Evolutionary conservation across 345 rosid genomes (phyloP), one percentile per base, ranked within the genome.

Genomic region (Streptanthus diversifolius): DNA sequence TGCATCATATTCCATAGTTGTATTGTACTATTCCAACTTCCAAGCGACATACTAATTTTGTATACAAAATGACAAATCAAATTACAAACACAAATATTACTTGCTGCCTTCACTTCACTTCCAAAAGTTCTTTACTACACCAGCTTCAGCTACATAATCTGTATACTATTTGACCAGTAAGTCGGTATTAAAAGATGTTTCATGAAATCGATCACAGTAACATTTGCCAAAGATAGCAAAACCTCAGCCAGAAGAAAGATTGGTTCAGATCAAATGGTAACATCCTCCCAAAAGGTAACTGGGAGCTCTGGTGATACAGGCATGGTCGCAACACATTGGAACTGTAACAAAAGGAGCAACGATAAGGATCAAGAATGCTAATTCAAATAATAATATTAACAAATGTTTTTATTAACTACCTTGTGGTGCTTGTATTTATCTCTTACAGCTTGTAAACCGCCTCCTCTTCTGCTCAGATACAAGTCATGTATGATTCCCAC

Each of bases 361-460:
- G 47, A 3, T 47, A 15, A 56, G 9, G 39, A 65, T 22, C 17
- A 57, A 18, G 18, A 51, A 43, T 19, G 22, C 12, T 27, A 22
- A 40, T 3, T 8, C 7, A 70, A 63, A 30, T 19, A 30, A 32
- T 64, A 19, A 10, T 21, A 39, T 52, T 33, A 18, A 37, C 4
- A 27, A 25, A 21, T 35, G 44, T 19, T 18, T 9, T 39, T 9
- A 7, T 40, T 17, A 61, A 14, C 51, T 63, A 88, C 97, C 95
- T 86, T 84, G 32, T 86, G 91, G 53, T 81, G 86, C 71, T 83
- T 90, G 83, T 92, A 92, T 75, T 90, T 90, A 13, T 90, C 89
- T 72, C 97, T 81, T 5, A 90, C 77, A 66, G 93, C 85, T 63
- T 72, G 85, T 64, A 88, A 44, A 27, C 80, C 60, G 39, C 77